Percentiles rank a stretch among this genome's conserved stretches.
Conservation (phyloP, 306 rosid genomes). For the Prunus padus region DNA sequence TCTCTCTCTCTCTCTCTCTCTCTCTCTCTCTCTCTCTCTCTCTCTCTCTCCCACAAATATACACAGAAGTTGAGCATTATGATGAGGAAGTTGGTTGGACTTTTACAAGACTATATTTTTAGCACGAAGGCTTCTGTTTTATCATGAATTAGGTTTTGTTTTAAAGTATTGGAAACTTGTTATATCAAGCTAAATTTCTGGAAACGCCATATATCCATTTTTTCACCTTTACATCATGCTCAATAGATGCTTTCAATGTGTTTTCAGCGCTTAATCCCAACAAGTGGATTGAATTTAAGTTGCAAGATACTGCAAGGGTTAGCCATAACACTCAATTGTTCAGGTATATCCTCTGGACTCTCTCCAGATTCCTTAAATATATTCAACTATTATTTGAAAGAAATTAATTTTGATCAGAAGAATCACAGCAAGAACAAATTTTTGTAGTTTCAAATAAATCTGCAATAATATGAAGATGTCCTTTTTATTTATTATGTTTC, state of each 20-base stretch:
- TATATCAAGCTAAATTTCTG: not conserved
- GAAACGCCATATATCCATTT: not conserved
- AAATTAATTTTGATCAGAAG: not conserved
- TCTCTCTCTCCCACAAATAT: slow-evolving; percentile 5
- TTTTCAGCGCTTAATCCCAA: slow-evolving; percentile 69
- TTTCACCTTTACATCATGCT: not conserved
- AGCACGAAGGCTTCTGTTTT: not conserved
- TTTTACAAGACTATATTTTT: not conserved
- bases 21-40: slow-evolving; percentile 18
- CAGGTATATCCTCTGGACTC: slow-evolving; percentile 50
- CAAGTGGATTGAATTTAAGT: slow-evolving; percentile 78
- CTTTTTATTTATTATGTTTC: not conserved
- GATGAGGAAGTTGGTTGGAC: not conserved
- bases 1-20: slow-evolving; percentile 23
- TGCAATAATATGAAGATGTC: not conserved
- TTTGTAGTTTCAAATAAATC: not conserved
- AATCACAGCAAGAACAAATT: not conserved
- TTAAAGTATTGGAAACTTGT: not conserved
- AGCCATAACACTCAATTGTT: slow-evolving; percentile 76
- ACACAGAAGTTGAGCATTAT: not conserved
- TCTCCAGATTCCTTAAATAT: not conserved
- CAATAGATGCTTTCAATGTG: slow-evolving; percentile 7
- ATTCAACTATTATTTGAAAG: not conserved
- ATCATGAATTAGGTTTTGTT: not conserved
- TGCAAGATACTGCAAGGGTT: slow-evolving; percentile 90